Evolutionary conservation across 257 asterid genomes (phyloP).

Genomic region (Solanum ossicruentum): DNA sequence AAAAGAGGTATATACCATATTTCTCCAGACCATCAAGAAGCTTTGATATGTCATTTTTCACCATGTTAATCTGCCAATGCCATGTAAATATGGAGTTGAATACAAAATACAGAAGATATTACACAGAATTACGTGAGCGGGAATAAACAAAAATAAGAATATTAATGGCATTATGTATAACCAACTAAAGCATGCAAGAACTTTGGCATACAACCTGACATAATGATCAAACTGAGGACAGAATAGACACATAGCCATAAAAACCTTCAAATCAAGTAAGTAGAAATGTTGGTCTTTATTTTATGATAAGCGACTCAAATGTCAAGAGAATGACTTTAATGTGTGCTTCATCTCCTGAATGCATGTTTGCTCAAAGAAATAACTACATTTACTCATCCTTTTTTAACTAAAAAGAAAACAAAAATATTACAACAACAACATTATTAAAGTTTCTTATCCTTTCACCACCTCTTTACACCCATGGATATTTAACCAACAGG

Average conservation of each 20-base stretch:
- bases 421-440: background rate
- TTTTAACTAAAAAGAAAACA: background rate
- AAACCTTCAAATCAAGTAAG: background rate
- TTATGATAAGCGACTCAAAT: background rate
- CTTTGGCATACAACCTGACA: background rate
- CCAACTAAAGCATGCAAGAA: background rate
- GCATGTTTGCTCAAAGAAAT: background rate
- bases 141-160: background rate
- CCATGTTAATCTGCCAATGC: constrained; percentile 46
- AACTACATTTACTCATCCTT: background rate
- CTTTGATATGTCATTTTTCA: constrained; percentile 61
- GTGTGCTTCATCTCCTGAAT: background rate
- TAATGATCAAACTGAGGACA: background rate
- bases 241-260: background rate
- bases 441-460: background rate
- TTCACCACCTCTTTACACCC: background rate
- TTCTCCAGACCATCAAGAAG: constrained; percentile 79
- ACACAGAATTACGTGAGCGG: background rate
- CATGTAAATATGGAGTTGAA: background rate
- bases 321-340: background rate
- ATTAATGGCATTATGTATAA: background rate
- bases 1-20: constrained; percentile 42
- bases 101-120: background rate
- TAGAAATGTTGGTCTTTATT: background rate
- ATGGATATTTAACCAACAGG: background rate